Conservation (phyloP, 2,329 filamentous ascomycete genomes). For the Phyllosticta capitalensis region DNA sequence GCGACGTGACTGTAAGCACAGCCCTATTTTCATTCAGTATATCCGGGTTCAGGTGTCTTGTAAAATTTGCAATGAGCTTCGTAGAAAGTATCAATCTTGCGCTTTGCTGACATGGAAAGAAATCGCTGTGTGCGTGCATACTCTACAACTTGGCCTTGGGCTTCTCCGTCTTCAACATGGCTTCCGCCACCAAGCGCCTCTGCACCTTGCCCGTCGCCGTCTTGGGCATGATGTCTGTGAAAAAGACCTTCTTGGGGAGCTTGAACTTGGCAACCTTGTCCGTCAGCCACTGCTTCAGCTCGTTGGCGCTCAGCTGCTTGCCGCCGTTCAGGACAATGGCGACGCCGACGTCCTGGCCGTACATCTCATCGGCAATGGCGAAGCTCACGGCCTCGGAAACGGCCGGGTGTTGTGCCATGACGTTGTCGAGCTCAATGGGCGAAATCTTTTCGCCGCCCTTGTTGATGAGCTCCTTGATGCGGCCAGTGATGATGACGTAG, state of each 20-base stretch:
- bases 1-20: too few relatives aligned
- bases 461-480: conserved; percentile 89
- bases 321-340: conserved; percentile 65
- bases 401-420: conserved; percentile 61
- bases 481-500: conserved; percentile 78
- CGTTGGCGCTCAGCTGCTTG: conserved; percentile 43
- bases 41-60: too few relatives aligned
- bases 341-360: conserved; percentile 72
- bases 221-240: conserved; percentile 78
- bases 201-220: conserved; percentile 89
- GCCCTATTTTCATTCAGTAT: too few relatives aligned
- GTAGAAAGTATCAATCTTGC: not conserved
- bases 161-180: conserved; percentile 63
- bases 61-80: too few relatives aligned
- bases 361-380: conserved; percentile 71
- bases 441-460: conserved; percentile 86
- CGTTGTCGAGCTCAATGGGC: conserved; percentile 80
- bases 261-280: conserved; percentile 74
- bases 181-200: conserved; percentile 73
- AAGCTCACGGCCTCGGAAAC: conserved; percentile 76
- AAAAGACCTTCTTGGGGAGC: conserved; percentile 74
- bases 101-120: not conserved
- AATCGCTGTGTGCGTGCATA: not conserved
- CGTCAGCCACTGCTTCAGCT: conserved; percentile 58
- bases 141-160: conserved; percentile 43